These are phyloP conservation scores for Aspergillus sp. DNA, from an alignment of 2,329 filamentous ascomycete genomes.

Conservation along the genomic window DNA sequence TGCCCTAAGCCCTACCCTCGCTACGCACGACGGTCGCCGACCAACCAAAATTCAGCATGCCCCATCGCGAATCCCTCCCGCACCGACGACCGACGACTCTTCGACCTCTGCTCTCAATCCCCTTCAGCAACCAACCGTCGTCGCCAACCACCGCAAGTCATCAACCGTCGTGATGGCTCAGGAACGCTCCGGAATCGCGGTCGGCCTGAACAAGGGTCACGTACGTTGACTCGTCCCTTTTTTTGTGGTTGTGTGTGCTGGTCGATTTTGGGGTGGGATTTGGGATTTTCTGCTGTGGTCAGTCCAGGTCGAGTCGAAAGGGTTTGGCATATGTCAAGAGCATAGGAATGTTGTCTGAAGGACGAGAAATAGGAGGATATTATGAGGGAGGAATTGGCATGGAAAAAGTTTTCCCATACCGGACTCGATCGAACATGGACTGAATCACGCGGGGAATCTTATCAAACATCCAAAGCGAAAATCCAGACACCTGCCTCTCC, in stretches of 20 bases:
- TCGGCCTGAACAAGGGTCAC: slow-evolving; percentile 58
- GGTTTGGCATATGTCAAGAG: slow-evolving; percentile 1
- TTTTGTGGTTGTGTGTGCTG: slow-evolving; percentile 6
- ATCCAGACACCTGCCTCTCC: neutral
- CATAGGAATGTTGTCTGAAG: neutral
- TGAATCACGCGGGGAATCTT: neutral
- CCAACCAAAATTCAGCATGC: slow-evolving; percentile 25
- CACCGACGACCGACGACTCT: slow-evolving; percentile 13
- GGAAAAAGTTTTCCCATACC: neutral
- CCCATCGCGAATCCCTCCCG: slow-evolving; percentile 16
- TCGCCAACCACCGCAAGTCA: slow-evolving; percentile 26
- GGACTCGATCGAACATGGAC: too few species aligned
- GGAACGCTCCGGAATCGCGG: slow-evolving; percentile 47
- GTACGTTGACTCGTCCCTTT: slow-evolving; percentile 43
- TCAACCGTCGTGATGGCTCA: slow-evolving; percentile 42
- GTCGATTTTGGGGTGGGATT: slow-evolving; percentile 3
- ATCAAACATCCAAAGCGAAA: neutral
- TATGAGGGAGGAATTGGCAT: neutral
- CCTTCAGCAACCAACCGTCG: slow-evolving; percentile 24
- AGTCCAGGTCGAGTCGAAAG: slow-evolving; percentile 9
- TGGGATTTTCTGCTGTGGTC: neutral
- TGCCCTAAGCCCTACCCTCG: slow-evolving; percentile 34
- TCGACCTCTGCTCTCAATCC: slow-evolving; percentile 18
- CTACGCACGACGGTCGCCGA: slow-evolving; percentile 26
- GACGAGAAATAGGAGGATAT: neutral